Evolutionary conservation across 768 basidiomycete species (phyloP), one percentile per base, ranked within the genome.

Genomic region (Rhodosporidiobolus sp.): DNA sequence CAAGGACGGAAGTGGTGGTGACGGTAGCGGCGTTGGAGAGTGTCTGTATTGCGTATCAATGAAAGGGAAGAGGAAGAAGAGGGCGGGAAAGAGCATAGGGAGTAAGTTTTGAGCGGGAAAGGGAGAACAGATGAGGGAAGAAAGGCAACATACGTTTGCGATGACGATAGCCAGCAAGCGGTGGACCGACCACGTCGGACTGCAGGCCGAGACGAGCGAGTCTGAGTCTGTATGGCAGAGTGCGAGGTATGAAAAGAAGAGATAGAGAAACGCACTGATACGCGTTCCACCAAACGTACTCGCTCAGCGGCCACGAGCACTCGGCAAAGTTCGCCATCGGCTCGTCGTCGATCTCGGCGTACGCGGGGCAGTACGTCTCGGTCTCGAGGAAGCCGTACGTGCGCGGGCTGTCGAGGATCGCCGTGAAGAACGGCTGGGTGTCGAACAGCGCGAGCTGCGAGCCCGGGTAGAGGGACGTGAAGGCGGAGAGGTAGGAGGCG

Each of bases 381-480:
- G 63, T 16, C 14, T 65, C 57, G 43, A n/a, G 32, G 53, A 70
- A 61, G 12, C 69, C 69, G 63, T 61, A 70, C 14, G 22, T 5
- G 2, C 3, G 26, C 0, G 69, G 69, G 2, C 10, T 0, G 63
- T 60, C 64, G 43, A 70, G 57, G 58, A 70, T 53, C 20, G 55
- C 30, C 46, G 45, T 61, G 61, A 73, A 65, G 46, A 73, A 53
- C 10, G 67, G 52, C 12, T 56, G 50, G 0, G 72, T 68, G 58
- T 73, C 72, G 57, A 68, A 68, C 12, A 73, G 58, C n/a, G 52
- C 38, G 30, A 73, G 14, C 26, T 14, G 14, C 43, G 58, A 28
- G 19, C 34, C 49, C 2, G 66, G 52, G 48, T 56, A 65, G 16
- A 35, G 30, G 12, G n/a, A 2, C 14, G 67, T 20, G 53, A 73